phyloP scores from a whole-genome alignment of 1,284 basidiomycete genomes.

The Marasmius oreades region DNA sequence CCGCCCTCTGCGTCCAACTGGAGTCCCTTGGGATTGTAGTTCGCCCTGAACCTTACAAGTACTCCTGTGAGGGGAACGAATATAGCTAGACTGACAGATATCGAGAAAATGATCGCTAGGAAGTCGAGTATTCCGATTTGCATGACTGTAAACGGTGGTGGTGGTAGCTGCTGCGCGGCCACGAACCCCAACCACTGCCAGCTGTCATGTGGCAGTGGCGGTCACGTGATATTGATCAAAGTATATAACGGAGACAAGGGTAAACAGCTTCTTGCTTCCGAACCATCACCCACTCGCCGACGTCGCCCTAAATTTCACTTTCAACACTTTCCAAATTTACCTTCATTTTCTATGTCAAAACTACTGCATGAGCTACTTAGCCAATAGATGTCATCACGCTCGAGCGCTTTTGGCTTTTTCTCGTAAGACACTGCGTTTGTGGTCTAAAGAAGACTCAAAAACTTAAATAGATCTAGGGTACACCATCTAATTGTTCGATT shows the following conservation, averaged over 20 bases:
- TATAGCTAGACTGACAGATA: slow-evolving; percentile 48
- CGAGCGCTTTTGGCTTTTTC: too few species aligned
- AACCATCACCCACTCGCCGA: slow-evolving; percentile 2
- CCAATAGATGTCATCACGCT: too few species aligned
- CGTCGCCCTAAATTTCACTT: too few species aligned
- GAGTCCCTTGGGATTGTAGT: slow-evolving; percentile 80
- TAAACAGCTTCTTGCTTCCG: background rate
- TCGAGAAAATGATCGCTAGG: slow-evolving; percentile 43
- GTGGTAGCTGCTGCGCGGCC: slow-evolving; percentile 1
- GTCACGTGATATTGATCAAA: background rate
- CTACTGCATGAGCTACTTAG: too few species aligned
- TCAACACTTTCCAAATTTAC: too few species aligned
- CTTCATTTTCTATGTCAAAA: too few species aligned
- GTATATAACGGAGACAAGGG: background rate
- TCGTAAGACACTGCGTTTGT: too few species aligned
- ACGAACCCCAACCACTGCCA: background rate
- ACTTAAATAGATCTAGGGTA: too few species aligned
- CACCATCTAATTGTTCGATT: too few species aligned
- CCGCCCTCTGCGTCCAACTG: slow-evolving; percentile 78
- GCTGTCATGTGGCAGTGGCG: background rate
- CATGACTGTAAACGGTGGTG: slow-evolving; percentile 27
- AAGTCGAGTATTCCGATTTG: slow-evolving; percentile 33
- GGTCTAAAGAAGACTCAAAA: too few species aligned
- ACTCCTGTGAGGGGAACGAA: slow-evolving; percentile 66
- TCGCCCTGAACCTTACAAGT: slow-evolving; percentile 71